Evolutionary conservation across 2,329 filamentous ascomycete genomes (phyloP), one percentile per base, ranked within the genome.

Genomic region (Pseudofabraea citricarpa): DNA sequence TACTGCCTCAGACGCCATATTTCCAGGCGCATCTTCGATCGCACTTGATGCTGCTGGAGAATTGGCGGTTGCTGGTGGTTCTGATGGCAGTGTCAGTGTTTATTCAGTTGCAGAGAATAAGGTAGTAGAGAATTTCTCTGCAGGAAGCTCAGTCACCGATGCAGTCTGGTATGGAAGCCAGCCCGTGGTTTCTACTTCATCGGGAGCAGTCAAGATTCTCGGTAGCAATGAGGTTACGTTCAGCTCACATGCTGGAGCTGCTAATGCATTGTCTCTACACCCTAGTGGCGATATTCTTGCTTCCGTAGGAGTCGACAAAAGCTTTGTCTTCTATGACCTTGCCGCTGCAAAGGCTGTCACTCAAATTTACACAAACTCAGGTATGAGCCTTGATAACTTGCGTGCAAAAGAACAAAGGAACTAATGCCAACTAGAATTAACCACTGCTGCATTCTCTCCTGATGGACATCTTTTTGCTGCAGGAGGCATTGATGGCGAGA

Each of bases 401-500:
- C 10, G 32, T 31, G 20, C 16, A 21, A 36, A 4, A 18, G 15
- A 27, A 23, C 40, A 26, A 21, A 45, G 16, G 16, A 45, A 40
- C 32, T 48, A 55, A 47, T 56, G 41, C 12, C 10, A 18, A 9
- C 7, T 13, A 63, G 60, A 58, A 52, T 52, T 63, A 13, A 87
- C 85, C 1, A 79, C 83, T 40, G 86, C 83, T 51, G 79, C 85
- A 24, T 97, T 98, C 75, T 93, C 98, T 63, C 93, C 94, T 6
- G 93, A 98, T 60, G 93, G 93, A n/a, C 88, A 96, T 61, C 75
- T 98, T 5, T 81, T 97, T 56, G 91, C 89, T 29, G 86, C 85
- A 3, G 93, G 91, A 50, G 87, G 85, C n/a, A 70, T 71, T 8
- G 75, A 85, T 38, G 89, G 89, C 35, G 81, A 89, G 45, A 85